Evolutionary conservation across 495 filamentous ascomycete species (phyloP), one percentile per base, ranked within the genome.

Genomic region (Bacidia rubella): DNA sequence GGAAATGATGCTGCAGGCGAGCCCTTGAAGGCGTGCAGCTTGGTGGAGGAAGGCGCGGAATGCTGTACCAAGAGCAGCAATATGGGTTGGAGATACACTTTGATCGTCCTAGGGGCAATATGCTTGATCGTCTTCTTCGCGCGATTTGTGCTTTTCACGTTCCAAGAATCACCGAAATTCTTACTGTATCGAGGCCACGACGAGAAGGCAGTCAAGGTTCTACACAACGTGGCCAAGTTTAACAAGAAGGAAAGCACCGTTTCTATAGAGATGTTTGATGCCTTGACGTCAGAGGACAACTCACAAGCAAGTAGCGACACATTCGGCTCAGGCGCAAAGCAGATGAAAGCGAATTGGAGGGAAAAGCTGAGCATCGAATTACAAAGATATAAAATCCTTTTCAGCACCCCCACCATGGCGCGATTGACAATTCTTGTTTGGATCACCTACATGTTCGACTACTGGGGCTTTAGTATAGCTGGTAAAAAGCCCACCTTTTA

Each of bases 111-210:
- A 4, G 71, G 71, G 10, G 62, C 55, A 1, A 63, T 74, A 45
- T 69, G 68, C 5, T 58, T 74, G 1, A 45, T 63, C n/a, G 62
- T 73, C 19, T 73, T 73, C 55, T 57, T 71, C 55, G 54, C 73
- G 1, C 68, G 71, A 11, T 71, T 72, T 39, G 54, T 69, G 1
- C 54, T 72, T 24, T 74, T 74, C 53, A 47, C 49, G 24, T 71
- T 74, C 43, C 64, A 71, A 47, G 70, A 74, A 57, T 67, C 63
- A 2, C 72, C 72, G 0, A 73, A 74, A 48, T 74, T 64, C 47
- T 63, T 73, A 0, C 51, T 74, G 25, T 68, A 63, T 44, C 64
- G 66, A 27, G 71, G 68, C 11, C 60, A 60, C 38, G 70, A 72
- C 48, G 65, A 60, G 5, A 66, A 71, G 57, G 71, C 71, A 0